Evolutionary conservation across 345 rosid species (phyloP), one percentile per base, ranked within the genome.

Genomic region (Sonneratia caseolaris): DNA sequence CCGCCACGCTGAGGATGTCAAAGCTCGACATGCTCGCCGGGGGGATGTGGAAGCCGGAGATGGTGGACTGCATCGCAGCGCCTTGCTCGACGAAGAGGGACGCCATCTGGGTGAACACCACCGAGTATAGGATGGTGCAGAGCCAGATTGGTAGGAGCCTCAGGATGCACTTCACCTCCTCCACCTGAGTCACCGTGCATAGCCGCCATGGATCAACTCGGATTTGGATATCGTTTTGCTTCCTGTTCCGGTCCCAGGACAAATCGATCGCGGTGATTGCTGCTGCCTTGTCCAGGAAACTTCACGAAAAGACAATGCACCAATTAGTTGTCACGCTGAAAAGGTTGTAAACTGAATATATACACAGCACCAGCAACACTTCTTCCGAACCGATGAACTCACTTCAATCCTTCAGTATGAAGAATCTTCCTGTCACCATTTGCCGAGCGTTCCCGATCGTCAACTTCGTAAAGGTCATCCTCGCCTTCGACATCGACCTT

Each of bases 1-100:
- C 13, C 16, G 96, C 99, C 0, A 96, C 99, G 27, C 98, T 92
- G 5, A 91, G 75, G 70, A 92, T 96, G 82, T 96, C 99, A 21
- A 96, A 96, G 86, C 98, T 87, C 22, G 99, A 96, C 99, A 96
- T 96, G 86, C 98, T 86, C 35, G 99, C 98, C 0, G 99, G 87
- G 3, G 99, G 99, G 74, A 96, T 82, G 71, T 76, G 83, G 86
- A 96, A 96, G 71, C 83, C 77, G 4, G 90, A 81, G 71, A 96
- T 61, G 1, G 77, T 78, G 21, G 98, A 92, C 74, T 86, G 93
- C 99, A 96, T 96, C 11, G 96, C 98, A 55, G 97, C 97, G 9
- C 99, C 99, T 88, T 96, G 99, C 81, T 89, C 99, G 22, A 96
- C 99, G 49, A 96, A 96, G 15, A 96, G 85, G 42, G 99, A 96